Evolutionary conservation across 805 yeast species (phyloP), one percentile per base, ranked within the genome.

Genomic region (Nakazawaea populi): DNA sequence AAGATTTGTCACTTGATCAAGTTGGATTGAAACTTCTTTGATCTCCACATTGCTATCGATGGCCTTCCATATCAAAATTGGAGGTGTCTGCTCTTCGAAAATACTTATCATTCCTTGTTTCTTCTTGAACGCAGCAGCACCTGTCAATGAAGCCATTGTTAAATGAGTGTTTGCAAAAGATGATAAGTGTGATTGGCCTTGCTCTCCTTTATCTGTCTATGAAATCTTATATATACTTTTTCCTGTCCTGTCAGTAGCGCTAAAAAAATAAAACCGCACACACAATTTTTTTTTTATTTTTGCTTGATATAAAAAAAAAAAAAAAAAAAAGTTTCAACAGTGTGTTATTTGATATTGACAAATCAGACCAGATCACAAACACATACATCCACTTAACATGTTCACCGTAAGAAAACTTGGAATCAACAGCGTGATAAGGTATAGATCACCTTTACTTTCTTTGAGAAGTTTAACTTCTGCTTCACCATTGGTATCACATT

Each of bases 61-160:
- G 45, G 83, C 80, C 48, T 65, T 72, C 88, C 88, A 83, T 24
- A 68, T 65, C 37, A 83, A 64, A 42, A 70, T 69, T 0, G 86
- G 79, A 0, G 87, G 87, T 1, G 73, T 62, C 3, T 70, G 69
- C 52, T 80, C 85, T 60, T 83, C 87, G 34, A 71, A 69, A 27
- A 83, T 71, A 10, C 78, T 72, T 32, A 83, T 60, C 56, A 80
- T 75, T 2, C 88, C 88, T 14, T 79, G 70, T 48, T 73, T 74
- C 59, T 80, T 80, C 65, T 74, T 75, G 64, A 72, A 72, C 8
- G 72, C 65, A 5, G 85, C 83, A 46, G 83, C 80, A 48, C 84
- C 83, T 8, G 61, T 60, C 6, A 61, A 60, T 12, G 63, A 34
- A 5, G 52, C 41, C 47, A 46, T 44, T 40, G 14, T 24, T 18